Percentiles rank a stretch among this genome's conserved stretches.
phyloP scores from a whole-genome alignment of 495 filamentous ascomycete genomes.

The Aspergillus diversus region DNA sequence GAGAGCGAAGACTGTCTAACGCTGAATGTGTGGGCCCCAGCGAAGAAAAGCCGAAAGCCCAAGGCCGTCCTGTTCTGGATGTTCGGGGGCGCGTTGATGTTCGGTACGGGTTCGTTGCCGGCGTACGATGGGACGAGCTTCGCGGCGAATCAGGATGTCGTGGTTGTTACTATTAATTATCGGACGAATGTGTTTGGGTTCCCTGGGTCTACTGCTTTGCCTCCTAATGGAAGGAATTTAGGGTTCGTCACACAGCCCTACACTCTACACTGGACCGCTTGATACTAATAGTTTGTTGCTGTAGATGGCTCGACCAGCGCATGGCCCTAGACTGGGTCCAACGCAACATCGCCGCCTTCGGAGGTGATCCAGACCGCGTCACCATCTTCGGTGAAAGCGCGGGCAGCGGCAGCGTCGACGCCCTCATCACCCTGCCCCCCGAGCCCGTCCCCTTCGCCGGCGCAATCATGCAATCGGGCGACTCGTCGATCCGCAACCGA shows the following conservation, averaged over 20 bases:
- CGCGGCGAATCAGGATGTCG: constrained; percentile 35
- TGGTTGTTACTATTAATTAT: constrained; percentile 35
- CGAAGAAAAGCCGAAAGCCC: constrained; percentile 14
- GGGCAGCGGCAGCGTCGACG: constrained; percentile 26
- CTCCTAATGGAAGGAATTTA: constrained; percentile 28
- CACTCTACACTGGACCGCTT: no score
- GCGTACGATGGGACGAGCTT: constrained; percentile 33
- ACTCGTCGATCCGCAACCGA: constrained; percentile 3
- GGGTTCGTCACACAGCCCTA: no score
- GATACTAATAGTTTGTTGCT: background rate
- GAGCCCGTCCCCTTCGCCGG: constrained; percentile 25
- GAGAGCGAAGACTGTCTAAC: constrained; percentile 53
- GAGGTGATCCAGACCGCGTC: constrained; percentile 34
- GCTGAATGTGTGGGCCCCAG: constrained; percentile 41
- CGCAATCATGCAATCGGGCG: constrained; percentile 33
- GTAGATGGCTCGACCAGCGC: constrained; percentile 32
- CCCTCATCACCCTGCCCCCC: constrained; percentile 20
- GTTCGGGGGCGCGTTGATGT: constrained; percentile 28
- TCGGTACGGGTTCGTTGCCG: constrained; percentile 27
- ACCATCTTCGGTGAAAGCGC: constrained; percentile 29
- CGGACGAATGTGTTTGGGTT: constrained; percentile 45
- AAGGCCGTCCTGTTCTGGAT: constrained; percentile 35
- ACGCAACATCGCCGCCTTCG: constrained; percentile 37
- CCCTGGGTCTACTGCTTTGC: constrained; percentile 24
- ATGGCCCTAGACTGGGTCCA: constrained; percentile 42